Percentiles rank a stretch among this genome's conserved stretches.
phyloP scores from a whole-genome alignment of 2,329 filamentous ascomycete genomes.

The Beauveria scarabaeidicola region DNA sequence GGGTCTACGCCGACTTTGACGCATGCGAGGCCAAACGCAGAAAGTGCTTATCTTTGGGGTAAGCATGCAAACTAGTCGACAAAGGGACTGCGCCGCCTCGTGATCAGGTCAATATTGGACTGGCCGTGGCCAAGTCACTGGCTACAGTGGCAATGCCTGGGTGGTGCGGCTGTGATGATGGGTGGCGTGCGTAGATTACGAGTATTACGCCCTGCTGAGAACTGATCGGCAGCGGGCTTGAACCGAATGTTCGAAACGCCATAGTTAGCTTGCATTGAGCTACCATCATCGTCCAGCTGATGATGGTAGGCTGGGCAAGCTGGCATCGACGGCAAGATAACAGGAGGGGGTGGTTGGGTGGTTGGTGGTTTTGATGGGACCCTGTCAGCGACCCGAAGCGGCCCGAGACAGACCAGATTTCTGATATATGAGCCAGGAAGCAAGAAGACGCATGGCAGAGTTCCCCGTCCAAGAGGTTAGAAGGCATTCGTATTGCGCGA shows the following conservation, averaged over 20 bases:
- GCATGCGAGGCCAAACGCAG: not conserved
- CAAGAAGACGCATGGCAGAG: not conserved
- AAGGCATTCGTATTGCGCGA: not conserved
- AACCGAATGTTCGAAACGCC: too few relatives aligned
- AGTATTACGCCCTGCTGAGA: not conserved
- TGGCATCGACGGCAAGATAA: not conserved
- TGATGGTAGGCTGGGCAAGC: not conserved
- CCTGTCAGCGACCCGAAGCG: not conserved
- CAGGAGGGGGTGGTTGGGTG: not conserved
- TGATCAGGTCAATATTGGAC: not conserved
- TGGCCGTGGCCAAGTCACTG: not conserved
- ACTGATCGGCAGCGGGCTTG: too few relatives aligned
- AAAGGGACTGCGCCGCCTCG: not conserved
- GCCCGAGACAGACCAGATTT: not conserved
- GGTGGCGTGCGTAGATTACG: not conserved
- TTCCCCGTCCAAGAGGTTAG: too few relatives aligned
- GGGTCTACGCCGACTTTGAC: not conserved
- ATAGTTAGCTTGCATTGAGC: not conserved
- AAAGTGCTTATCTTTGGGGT: too few relatives aligned
- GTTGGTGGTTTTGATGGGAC: not conserved
- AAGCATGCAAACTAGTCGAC: not conserved
- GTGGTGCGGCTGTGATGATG: not conserved
- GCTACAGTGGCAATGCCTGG: not conserved
- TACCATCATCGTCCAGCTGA: not conserved
- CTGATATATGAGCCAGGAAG: not conserved